These are phyloP conservation scores for Marvania coccoides DNA, from an alignment of 139 green algal species.

Conservation along the genomic window DNA sequence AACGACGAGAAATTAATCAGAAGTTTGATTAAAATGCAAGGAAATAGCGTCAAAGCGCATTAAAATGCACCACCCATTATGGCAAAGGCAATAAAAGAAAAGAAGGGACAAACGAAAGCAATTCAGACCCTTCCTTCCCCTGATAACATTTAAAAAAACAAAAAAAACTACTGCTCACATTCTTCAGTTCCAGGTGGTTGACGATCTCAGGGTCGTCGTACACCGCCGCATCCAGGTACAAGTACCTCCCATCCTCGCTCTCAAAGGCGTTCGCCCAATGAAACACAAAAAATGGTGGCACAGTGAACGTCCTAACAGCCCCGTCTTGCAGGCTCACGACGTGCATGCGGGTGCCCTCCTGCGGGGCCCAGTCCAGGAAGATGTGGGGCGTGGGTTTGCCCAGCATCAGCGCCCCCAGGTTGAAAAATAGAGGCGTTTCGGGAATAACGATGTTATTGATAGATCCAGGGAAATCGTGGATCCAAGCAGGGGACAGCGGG, in stretches of 20 bases:
- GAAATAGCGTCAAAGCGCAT: too few species aligned
- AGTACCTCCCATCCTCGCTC: conserved; percentile 9
- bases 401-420: conserved; percentile 39
- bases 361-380: conserved; percentile 71
- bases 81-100: too few species aligned
- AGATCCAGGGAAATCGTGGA: conserved; percentile 69
- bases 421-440: conserved; percentile 64
- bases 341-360: conserved; percentile 48
- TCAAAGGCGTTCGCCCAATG: conserved; percentile 66
- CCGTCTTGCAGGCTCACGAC: conserved; percentile 46
- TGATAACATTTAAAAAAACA: too few species aligned
- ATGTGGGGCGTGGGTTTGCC: conserved; percentile 26
- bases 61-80: too few species aligned
- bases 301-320: conserved; percentile 21
- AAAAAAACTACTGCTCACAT: conserved; percentile 5
- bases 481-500: conserved; percentile 50
- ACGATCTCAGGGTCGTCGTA: conserved; percentile 56
- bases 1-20: too few species aligned
- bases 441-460: conserved; percentile 43
- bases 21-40: too few species aligned
- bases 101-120: too few species aligned
- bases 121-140: too few species aligned
- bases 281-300: conserved; percentile 61
- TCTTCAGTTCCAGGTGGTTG: conserved; percentile 20
- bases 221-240: conserved; percentile 51